Percentiles rank a stretch among this genome's conserved stretches.
These are phyloP conservation scores for Solanum raphanifolium DNA, from an alignment of 257 asterid species.

Conservation along the genomic window DNA sequence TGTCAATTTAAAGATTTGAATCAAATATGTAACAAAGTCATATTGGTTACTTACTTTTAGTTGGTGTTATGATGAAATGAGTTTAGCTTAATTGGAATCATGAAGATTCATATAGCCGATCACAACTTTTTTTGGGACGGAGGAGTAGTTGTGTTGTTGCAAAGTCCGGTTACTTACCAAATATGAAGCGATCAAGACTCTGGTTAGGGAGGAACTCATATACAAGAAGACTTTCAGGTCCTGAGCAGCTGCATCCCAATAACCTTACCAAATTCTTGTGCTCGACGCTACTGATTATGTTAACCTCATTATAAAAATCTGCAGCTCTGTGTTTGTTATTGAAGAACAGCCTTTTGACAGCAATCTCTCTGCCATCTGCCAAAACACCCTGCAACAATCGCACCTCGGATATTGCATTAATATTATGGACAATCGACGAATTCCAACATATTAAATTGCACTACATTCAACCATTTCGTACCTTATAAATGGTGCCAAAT, in stretches of 20 bases:
- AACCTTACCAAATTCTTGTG: conserved; percentile 18
- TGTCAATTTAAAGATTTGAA: neutral
- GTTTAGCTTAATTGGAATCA: neutral
- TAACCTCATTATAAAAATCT: conserved; percentile 22
- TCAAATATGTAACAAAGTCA: neutral
- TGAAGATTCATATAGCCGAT: neutral
- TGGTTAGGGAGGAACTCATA: conserved; percentile 15
- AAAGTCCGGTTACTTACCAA: conserved; percentile 10
- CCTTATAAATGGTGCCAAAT: conserved; percentile 26
- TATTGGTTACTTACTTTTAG: neutral
- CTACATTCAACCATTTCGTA: neutral
- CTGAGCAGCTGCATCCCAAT: conserved; percentile 21
- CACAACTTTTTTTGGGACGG: neutral
- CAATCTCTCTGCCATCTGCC: conserved; percentile 21
- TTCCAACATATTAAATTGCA: too few relatives aligned
- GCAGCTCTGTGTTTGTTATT: conserved; percentile 11
- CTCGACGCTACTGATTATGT: conserved; percentile 13
- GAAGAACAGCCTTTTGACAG: conserved; percentile 22
- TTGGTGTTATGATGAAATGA: neutral
- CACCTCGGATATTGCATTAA: too few relatives aligned
- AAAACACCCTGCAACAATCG: conserved; percentile 6
- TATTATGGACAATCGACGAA: too few relatives aligned
- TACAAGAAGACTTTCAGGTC: conserved; percentile 22
- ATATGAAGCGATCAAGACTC: conserved; percentile 22
- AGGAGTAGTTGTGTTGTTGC: neutral